These are phyloP conservation scores for Creolimax fragrantissima DNA, from an alignment of 78 protist species.

Conservation along the genomic window DNA sequence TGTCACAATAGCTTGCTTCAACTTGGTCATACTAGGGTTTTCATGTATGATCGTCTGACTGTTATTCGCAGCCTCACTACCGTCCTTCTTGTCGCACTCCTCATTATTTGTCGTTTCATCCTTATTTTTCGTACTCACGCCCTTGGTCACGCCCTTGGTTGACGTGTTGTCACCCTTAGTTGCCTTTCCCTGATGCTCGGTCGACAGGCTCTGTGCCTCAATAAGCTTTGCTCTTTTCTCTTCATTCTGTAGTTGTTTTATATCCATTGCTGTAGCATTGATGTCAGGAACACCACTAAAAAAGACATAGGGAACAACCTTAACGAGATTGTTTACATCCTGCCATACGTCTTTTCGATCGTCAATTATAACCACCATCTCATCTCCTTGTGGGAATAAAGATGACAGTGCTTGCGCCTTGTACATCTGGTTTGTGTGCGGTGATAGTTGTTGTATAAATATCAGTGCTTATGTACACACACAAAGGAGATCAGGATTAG, in stretches of 20 bases:
- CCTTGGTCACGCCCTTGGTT: too few relatives aligned
- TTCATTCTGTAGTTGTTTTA: background rate
- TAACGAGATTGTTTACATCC: background rate
- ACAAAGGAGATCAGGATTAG: too few relatives aligned
- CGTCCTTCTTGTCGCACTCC: too few relatives aligned
- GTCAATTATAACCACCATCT: background rate
- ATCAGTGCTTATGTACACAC: background rate
- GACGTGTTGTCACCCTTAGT: too few relatives aligned
- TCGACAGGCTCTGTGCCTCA: too few relatives aligned
- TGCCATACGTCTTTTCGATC: conserved; percentile 11
- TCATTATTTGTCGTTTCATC: too few relatives aligned
- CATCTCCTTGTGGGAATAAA: background rate
- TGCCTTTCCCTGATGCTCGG: too few relatives aligned
- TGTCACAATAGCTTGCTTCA: too few relatives aligned
- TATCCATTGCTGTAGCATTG: background rate
- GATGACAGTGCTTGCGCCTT: background rate
- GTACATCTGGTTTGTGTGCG: background rate
- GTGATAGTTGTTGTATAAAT: background rate
- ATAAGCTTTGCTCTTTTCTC: background rate
- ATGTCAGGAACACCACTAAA: background rate
- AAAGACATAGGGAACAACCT: background rate
- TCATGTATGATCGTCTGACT: too few relatives aligned
- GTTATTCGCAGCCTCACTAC: too few relatives aligned
- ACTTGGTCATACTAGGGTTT: too few relatives aligned
- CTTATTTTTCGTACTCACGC: too few relatives aligned